Evolutionary conservation across 495 filamentous ascomycete genomes (phyloP).

Genomic region (Filosporella fistucella): DNA sequence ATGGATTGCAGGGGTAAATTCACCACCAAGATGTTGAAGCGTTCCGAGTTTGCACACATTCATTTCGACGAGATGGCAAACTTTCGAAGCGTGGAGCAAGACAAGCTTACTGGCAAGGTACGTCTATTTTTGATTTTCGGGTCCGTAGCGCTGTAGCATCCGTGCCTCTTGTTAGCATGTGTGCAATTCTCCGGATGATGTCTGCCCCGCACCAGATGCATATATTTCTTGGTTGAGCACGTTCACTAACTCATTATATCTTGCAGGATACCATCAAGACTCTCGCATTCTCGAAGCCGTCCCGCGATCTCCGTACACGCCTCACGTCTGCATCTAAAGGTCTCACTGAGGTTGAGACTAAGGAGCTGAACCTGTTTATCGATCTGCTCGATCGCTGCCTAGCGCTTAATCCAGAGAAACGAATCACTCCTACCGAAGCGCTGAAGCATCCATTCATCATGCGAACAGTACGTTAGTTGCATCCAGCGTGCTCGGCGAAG

Average conservation of each 20-base stretch:
- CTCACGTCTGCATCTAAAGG: constrained; percentile 68
- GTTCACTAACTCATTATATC: not conserved
- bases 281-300: constrained; percentile 72
- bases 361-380: constrained; percentile 75
- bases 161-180: constrained; percentile 12
- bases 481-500: too few relatives aligned
- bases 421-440: constrained; percentile 81
- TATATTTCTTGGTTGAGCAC: not conserved
- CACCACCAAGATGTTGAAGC: constrained; percentile 78
- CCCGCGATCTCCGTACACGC: constrained; percentile 73
- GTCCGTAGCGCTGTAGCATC: constrained; percentile 16
- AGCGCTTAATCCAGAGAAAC: constrained; percentile 87
- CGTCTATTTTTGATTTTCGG: constrained; percentile 22
- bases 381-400: constrained; percentile 86
- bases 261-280: constrained; percentile 56
- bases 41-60: constrained; percentile 62
- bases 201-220: not conserved
- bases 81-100: constrained; percentile 81
- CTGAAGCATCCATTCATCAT: constrained; percentile 80
- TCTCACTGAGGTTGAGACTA: constrained; percentile 68
- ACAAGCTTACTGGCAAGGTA: constrained; percentile 79
- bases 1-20: constrained; percentile 96
- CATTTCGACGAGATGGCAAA: constrained; percentile 88
- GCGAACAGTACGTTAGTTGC: constrained; percentile 2
- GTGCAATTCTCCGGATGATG: not conserved